phyloP scores from a whole-genome alignment of 2,329 filamentous ascomycete species.

The Paecilomyces formosus region DNA sequence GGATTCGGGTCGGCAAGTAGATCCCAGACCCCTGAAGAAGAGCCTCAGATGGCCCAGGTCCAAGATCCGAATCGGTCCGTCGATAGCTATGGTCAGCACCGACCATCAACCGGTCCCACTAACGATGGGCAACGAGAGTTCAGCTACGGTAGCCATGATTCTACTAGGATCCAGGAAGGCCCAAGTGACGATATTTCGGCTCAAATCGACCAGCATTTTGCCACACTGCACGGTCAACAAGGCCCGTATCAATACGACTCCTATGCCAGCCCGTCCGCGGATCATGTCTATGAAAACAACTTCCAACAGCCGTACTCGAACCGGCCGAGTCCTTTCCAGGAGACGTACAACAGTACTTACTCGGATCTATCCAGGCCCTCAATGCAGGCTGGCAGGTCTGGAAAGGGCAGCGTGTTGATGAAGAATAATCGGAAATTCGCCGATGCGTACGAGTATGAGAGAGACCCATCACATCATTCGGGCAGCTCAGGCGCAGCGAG shows the following conservation, averaged over 20 bases:
- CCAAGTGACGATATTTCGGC: constrained; percentile 28
- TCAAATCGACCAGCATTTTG: constrained; percentile 37
- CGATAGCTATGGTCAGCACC: constrained; percentile 18
- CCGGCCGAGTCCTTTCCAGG: constrained; percentile 29
- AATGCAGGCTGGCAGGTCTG: constrained; percentile 30
- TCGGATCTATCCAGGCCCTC: constrained; percentile 35
- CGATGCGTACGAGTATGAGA: constrained; percentile 76
- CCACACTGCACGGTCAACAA: constrained; percentile 27
- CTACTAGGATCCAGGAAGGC: constrained; percentile 19
- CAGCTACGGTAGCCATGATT: constrained; percentile 25
- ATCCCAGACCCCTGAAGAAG: constrained; percentile 40
- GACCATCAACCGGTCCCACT: constrained; percentile 29
- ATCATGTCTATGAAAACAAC: constrained; percentile 23
- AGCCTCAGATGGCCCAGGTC: constrained; percentile 29
- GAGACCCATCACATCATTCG: constrained; percentile 53
- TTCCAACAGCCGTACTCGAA: constrained; percentile 26
- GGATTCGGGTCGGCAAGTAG: constrained; percentile 54
- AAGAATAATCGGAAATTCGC: constrained; percentile 82
- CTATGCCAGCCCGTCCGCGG: constrained; percentile 20
- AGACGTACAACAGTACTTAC: constrained; percentile 39
- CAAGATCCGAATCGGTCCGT: constrained; percentile 14
- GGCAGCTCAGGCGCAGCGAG: constrained; percentile 83
- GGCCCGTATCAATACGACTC: constrained; percentile 18
- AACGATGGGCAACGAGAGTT: constrained; percentile 19
- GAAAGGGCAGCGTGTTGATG: constrained; percentile 56